phyloP scores from a whole-genome alignment of 345 rosid genomes.

The Zanthoxylum bungeanum region DNA sequence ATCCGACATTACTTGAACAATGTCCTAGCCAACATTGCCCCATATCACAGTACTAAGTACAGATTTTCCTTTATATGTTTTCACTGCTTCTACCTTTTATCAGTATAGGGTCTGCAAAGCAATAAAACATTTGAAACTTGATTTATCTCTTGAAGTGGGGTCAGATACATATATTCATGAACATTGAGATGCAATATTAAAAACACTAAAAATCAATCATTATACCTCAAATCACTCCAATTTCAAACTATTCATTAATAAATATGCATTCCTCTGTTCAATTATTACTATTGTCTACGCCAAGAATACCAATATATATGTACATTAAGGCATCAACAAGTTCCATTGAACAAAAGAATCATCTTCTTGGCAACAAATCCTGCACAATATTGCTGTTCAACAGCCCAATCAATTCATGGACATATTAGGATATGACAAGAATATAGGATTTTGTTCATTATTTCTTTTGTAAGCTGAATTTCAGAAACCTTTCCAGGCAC shows the following conservation, averaged over 20 bases:
- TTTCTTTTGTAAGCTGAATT: too few relatives aligned
- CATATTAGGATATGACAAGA: too few relatives aligned
- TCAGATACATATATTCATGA: not conserved
- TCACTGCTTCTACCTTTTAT: too few relatives aligned
- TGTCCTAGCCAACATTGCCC: too few relatives aligned
- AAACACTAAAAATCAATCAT: not conserved
- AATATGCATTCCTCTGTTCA: slow-evolving; percentile 18
- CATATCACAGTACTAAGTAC: too few relatives aligned
- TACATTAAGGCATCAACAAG: slow-evolving; percentile 41
- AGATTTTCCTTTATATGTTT: too few relatives aligned
- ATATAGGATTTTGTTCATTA: too few relatives aligned
- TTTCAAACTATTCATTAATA: slow-evolving; percentile 33
- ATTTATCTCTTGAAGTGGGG: not conserved
- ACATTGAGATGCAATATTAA: not conserved
- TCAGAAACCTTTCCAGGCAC: slow-evolving; percentile 92
- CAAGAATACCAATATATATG: slow-evolving; percentile 33
- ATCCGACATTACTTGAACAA: too few relatives aligned
- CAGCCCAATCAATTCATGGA: slow-evolving; percentile 13
- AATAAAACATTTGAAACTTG: not conserved
- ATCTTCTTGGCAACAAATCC: slow-evolving; percentile 30
- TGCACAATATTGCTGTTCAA: slow-evolving; percentile 24
- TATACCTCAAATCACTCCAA: slow-evolving; percentile 9
- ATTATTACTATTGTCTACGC: slow-evolving; percentile 27
- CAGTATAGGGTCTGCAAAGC: not conserved
- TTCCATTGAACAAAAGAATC: slow-evolving; percentile 56